These are phyloP conservation scores for Dactylorhiza incarnata DNA, from an alignment of 106 monocot genomes.

Conservation along the genomic window DNA sequence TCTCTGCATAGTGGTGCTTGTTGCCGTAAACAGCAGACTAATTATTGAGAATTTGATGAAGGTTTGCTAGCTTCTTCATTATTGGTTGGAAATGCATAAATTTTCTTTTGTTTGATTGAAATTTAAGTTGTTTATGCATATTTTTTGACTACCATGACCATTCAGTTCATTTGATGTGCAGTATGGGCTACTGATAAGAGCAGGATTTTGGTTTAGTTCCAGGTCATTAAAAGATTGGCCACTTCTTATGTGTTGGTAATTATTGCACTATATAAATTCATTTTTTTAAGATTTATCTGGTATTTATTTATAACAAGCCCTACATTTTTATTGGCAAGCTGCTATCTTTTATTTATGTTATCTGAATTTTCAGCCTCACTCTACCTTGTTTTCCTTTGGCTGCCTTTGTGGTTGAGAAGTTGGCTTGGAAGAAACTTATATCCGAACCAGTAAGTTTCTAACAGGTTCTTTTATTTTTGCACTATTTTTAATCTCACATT, in stretches of 20 bases:
- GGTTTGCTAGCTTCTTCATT: conserved; percentile 25
- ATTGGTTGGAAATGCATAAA: not conserved
- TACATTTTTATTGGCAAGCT: not conserved
- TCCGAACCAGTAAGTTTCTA: conserved; percentile 33
- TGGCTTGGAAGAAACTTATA: conserved; percentile 34
- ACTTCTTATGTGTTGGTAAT: conserved; percentile 71
- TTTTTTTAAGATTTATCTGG: not conserved
- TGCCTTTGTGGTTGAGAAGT: conserved; percentile 56
- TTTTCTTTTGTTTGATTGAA: too few relatives aligned
- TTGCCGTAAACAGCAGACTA: conserved; percentile 76
- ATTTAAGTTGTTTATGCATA: not conserved
- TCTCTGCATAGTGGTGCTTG: conserved; percentile 69
- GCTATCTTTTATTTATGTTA: not conserved
- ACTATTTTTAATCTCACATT: not conserved
- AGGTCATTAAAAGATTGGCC: conserved; percentile 71
- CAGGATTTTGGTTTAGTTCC: conserved; percentile 75
- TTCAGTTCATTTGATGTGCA: conserved; percentile 25
- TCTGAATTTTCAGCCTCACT: conserved; percentile 33
- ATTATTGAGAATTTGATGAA: conserved; percentile 84
- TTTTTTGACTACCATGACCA: conserved; percentile 1
- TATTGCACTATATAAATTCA: not conserved
- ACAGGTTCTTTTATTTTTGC: not conserved
- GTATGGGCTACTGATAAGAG: conserved; percentile 67
- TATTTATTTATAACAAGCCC: not conserved
- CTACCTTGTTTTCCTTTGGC: conserved; percentile 47